Evolutionary conservation across 257 asterid genomes (phyloP), one percentile per base, ranked within the genome.

Genomic region (Echites panduratus): DNA sequence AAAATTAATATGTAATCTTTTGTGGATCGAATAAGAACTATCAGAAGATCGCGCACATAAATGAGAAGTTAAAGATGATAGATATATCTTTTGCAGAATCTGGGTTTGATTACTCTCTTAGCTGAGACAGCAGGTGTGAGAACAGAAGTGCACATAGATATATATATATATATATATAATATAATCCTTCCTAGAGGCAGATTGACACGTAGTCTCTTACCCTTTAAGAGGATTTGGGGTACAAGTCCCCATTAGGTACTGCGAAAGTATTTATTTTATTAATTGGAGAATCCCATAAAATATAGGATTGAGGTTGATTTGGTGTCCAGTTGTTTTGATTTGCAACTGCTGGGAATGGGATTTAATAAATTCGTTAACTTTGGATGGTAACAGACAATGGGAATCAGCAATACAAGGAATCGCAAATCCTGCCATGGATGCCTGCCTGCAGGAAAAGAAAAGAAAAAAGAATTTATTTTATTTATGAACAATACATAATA

Each of bases 271-370:
- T n/a, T 17, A 61, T 29, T 68, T 41, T 52, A 73, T 16, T 24
- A 67, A 27, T 27, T 27, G 74, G 61, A 76, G 59, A 79, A 61
- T 77, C 79, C 48, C 72, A 59, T 77, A 68, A 73, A 80, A 64
- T 76, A 79, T 79, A 49, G 72, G 82, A 84, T 78, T 84, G 48
- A 48, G 81, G 86, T 72, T 77, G 84, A 84, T 84, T 77, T 73
- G 66, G 70, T 81, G 85, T 76, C 81, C 44, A 40, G 80, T 84
- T 78, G 82, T 78, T 70, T 78, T 83, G 79, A 80, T 73, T 73
- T 80, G 77, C 74, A 71, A 68, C 66, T 66, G 71, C 67, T 67
- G 54, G 48, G 49, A 56, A 50, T 73, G 52, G 68, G 27, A 40
- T 61, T 61, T 61, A n/a, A 6, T 61, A 29, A 61, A 12, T 61